Base-by-base conservation (phyloP, 768 basidiomycete genomes). In the Calocybe cyanea region DNA sequence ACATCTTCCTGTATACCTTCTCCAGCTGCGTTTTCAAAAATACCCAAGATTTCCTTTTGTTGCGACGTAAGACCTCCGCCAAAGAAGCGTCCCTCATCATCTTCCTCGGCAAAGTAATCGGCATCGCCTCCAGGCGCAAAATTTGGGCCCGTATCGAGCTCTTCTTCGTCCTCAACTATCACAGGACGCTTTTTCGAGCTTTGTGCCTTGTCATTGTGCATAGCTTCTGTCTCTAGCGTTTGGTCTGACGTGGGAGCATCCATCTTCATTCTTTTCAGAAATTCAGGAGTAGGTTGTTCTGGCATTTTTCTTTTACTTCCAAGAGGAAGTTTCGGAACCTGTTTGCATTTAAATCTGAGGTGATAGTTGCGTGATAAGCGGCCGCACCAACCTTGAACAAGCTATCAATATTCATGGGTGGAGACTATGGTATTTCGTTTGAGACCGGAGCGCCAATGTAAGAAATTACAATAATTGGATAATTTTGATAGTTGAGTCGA, bases 11-110 rank as follows among this genome's bases (percentile, higher is more conserved):
- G 73, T 14, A 69, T 73, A 15, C 76, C 82, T 33, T 83, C 80
- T 7, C 75, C 78, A 36, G 74, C 80, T 5, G 82, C 77, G 41
- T 68, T 75, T 55, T 98, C 95, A 62, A 99, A 95, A 48, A 99
- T 94, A 53, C 89, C 92, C 46, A 99, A 61, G 31, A 99, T 98
- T 46, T 93, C 85, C 61, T 97, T 94, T 69, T 99, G 96, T 60
- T 93, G 87, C 31, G 74, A 77, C 1, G 92, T 94, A 50, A 99
- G 69, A 1, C 96, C 96, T 1, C 94, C 92, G 31, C 96, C 96
- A 58, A 85, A 95, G 67, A 95, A 94, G 9, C 92, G 75, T 0
- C 91, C 92, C 55, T 93, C 92, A 18, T 87, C 89, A 58, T 94
- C 92, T 64, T 94, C 92, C 56, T 95, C 94, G 3, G 62, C 77